Base-by-base conservation (phyloP, 176 grass and related monocot genomes). In the Rhynchospora breviuscula region DNA sequence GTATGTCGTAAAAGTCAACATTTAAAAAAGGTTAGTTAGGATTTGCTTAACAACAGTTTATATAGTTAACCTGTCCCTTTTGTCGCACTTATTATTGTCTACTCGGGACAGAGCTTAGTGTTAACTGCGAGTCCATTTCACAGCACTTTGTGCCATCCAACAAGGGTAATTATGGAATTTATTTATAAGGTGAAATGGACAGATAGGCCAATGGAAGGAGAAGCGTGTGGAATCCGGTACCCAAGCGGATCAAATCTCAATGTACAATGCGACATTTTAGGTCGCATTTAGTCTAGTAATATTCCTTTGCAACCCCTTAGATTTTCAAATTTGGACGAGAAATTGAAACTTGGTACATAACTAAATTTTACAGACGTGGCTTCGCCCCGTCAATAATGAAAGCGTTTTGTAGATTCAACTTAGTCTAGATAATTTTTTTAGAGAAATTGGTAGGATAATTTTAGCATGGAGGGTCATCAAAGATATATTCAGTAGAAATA, bases 211-310 rank as follows among this genome's bases (percentile, higher is more conserved):
- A 72, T 72, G 43, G 18, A 22, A 72, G 68, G 18, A 19, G 68
- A 48, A 72, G 43, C 68, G 68, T 72, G 44, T 72, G 68, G 68
- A 72, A 72, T 72, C 44, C 1, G 44, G 15, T 69, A 69, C 66
- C 7, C 2, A 10, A 68, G 7, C 17, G 35, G 63, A 67, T 67
- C 63, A 67, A 35, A 67, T 35, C 29, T 7, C 12, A 35, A 35
- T 6, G 26, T 18, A 69, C 61, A 63, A 63, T 26, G 23, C 35
- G 35, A 40, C 35, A 40, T 40, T 40, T 40, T 40, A 40, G 35
- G 35, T 40, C 35, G 35, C 35, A 40, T 40, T 40, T 40, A 40
- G 35, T 40, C 35, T 40, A 40, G 35, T 40, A 40, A 40, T 40
- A 40, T 40, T 40, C 35, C 35, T 40, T 40, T 5, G 35, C 2